These are phyloP conservation scores for Pulveroboletus sp. DNA, from an alignment of 768 basidiomycete genomes.

Conservation along the genomic window DNA sequence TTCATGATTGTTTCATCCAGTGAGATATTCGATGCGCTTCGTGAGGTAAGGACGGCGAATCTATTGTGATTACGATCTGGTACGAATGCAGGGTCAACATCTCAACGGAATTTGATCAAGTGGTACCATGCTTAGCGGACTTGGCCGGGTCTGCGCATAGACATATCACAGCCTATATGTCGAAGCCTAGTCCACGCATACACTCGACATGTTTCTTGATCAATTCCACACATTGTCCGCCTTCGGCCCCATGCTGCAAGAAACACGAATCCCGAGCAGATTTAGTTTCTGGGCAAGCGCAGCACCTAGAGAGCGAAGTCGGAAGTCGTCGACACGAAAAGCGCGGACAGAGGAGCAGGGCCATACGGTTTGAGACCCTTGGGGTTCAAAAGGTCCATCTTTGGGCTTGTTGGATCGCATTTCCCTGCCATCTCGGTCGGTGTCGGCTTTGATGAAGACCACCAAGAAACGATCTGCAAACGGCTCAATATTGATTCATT, in stretches of 20 bases:
- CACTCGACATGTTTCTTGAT: constrained; percentile 82
- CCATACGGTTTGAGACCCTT: constrained; percentile 96
- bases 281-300: constrained; percentile 94
- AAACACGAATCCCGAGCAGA: constrained; percentile 93
- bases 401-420: constrained; percentile 72
- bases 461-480: constrained; percentile 50
- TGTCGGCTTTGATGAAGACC: constrained; percentile 41
- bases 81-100: constrained; percentile 1
- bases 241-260: constrained; percentile 61
- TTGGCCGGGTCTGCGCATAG: neutral
- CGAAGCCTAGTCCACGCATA: constrained; percentile 91
- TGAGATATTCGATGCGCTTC: neutral
- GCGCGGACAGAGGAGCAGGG: too few species aligned
- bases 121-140: neutral
- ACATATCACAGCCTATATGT: constrained; percentile 42
- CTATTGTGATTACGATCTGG: constrained; percentile 1
- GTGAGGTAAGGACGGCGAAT: constrained; percentile 11
- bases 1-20: neutral
- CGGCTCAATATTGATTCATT: neutral
- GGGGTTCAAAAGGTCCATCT: constrained; percentile 87
- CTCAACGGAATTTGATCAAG: neutral
- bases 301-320: constrained; percentile 58
- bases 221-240: constrained; percentile 76
- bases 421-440: constrained; percentile 36
- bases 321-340: too few species aligned